Percentiles rank a stretch among this genome's conserved stretches.
These are phyloP conservation scores for Aspergillus luchuensis DNA, from an alignment of 2,329 filamentous ascomycete species.

Conservation along the genomic window DNA sequence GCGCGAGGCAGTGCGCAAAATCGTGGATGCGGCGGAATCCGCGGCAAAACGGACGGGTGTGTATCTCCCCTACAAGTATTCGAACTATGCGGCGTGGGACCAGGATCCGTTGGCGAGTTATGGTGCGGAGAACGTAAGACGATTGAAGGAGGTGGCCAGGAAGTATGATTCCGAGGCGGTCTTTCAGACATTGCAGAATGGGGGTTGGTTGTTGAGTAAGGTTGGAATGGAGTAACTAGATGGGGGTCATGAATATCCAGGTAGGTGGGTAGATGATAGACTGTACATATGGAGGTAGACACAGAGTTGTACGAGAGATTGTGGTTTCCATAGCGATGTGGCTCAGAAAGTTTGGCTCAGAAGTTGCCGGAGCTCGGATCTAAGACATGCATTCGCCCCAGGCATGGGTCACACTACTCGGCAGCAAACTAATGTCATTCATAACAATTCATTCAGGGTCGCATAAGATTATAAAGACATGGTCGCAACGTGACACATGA, in stretches of 20 bases:
- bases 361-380: no score
- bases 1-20: slow-evolving; percentile 13
- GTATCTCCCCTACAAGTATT: slow-evolving; percentile 18
- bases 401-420: no score
- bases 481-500: slow-evolving; percentile 30
- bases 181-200: slow-evolving; percentile 8
- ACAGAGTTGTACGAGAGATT: neutral
- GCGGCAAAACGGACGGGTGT: slow-evolving; percentile 10
- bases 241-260: neutral
- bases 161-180: slow-evolving; percentile 2
- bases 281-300: no score
- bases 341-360: neutral
- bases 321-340: neutral
- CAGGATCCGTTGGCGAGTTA: slow-evolving; percentile 18
- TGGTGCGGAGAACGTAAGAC: slow-evolving; percentile 3
- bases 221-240: neutral
- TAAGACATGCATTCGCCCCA: no score
- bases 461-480: slow-evolving; percentile 1
- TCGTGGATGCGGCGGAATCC: slow-evolving; percentile 11
- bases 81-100: slow-evolving; percentile 20
- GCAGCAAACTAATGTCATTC: neutral
- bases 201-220: neutral
- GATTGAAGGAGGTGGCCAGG: neutral
- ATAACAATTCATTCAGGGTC: slow-evolving; percentile 1
- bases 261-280: neutral